A percentile compares a stretch with the other conserved stretches of the same genome.
These are phyloP conservation scores for Geoglossum cookeanum DNA, from an alignment of 2,329 filamentous ascomycete genomes.

Conservation along the genomic window DNA sequence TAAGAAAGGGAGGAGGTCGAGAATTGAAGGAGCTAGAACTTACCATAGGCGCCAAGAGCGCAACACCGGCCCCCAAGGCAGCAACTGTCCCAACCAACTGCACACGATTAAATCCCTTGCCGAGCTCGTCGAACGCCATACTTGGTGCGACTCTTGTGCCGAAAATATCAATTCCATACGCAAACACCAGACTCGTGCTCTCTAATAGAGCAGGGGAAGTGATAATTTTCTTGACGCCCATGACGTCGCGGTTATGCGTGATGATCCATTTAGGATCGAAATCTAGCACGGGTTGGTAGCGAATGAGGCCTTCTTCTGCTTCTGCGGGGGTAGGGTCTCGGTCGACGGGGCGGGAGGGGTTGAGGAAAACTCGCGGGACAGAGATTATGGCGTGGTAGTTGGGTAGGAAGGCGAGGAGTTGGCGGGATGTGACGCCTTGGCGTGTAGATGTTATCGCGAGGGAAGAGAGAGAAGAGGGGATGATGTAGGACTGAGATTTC, in stretches of 20 bases:
- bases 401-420: slow-evolving; percentile 62
- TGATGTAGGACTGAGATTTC: slow-evolving; percentile 60
- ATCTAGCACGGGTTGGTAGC: slow-evolving; percentile 58
- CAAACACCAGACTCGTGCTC: slow-evolving; percentile 79
- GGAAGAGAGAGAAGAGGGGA: slow-evolving; percentile 58
- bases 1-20: not conserved
- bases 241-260: slow-evolving; percentile 63
- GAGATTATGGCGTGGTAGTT: slow-evolving; percentile 55
- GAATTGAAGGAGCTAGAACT: not conserved
- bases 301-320: slow-evolving; percentile 61
- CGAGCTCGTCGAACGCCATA: slow-evolving; percentile 76
- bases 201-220: slow-evolving; percentile 66
- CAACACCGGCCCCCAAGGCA: slow-evolving; percentile 57
- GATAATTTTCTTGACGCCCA: slow-evolving; percentile 55
- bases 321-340: slow-evolving; percentile 67
- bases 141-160: slow-evolving; percentile 75
- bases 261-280: slow-evolving; percentile 67
- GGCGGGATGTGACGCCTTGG: slow-evolving; percentile 75
- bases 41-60: slow-evolving; percentile 71
- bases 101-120: slow-evolving; percentile 82
- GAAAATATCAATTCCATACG: slow-evolving; percentile 76
- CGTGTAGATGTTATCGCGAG: slow-evolving; percentile 75
- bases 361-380: slow-evolving; percentile 59
- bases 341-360: slow-evolving; percentile 70
- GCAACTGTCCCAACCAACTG: slow-evolving; percentile 69